Base-by-base conservation (phyloP, 148 eudicot genomes). In the Chenopodium quinoa region DNA sequence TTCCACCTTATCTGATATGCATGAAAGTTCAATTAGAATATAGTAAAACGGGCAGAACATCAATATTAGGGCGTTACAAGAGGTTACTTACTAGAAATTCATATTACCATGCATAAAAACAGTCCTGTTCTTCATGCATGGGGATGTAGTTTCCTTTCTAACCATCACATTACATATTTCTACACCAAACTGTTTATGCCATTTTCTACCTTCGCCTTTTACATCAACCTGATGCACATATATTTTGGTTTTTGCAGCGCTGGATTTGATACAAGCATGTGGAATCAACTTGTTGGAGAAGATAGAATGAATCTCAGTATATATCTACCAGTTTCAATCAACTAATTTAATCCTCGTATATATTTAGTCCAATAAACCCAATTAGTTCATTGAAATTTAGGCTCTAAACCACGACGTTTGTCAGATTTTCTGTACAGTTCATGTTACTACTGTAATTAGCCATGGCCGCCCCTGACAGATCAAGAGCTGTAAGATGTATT, bases 271-370 rank as follows among this genome's bases (percentile, higher is more conserved):
- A 29, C 89, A 90, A 75, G 94, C 93, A 25, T 93, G 87, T 80
- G 97, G 97, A 22, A 85, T 93, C 87, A 91, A 89, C 77, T 70
- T 91, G 84, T 12, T 82, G 86, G 97, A 93, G 93, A 91, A 90
- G 89, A 83, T 81, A 7, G 86, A 87, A 83, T 90, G 82, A 88
- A 17, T 75, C 16, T 22, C 40, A 20, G 56, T 23, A 65, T 0
- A 7, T 22, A 67, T 11, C 17, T 27, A 11, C 37, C 71, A 9
- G 29, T 65, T n/a, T 25, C 32, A 6, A 13, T 67, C 6, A 0
- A 2, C 71, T 13, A 29, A 65, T 65, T 65, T n/a, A 4, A 58
- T 20, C 63, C 66, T 9, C n/a, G 66, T n/a, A 62, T 62, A 62
- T 62, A 62, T 62, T 67, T 19, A 25, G 0, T 16, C 32, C n/a